Percentiles rank a stretch among this genome's conserved stretches.
These are phyloP conservation scores for Diversispora eburnea DNA, from an alignment of 192 early-diverging fungal species.

Conservation along the genomic window DNA sequence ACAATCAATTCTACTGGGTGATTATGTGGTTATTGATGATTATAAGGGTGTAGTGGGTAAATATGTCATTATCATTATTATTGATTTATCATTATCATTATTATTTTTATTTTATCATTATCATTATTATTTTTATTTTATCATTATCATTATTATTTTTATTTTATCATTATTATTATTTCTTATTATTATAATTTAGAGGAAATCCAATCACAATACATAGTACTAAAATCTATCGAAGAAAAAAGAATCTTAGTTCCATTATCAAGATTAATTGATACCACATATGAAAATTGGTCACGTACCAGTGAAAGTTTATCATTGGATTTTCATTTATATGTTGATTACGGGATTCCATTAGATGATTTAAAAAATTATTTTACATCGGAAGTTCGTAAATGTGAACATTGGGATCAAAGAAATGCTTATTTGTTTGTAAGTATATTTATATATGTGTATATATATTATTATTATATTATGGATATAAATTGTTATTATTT, in stretches of 20 bases:
- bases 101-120: not conserved
- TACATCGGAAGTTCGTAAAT: not conserved
- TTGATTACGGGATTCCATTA: conserved; percentile 27
- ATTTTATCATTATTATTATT: not conserved
- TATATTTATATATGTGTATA: not conserved
- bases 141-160: not conserved
- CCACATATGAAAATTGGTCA: conserved; percentile 20
- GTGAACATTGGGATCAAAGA: conserved; percentile 19
- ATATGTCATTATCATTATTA: not conserved
- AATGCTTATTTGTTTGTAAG: conserved; percentile 2
- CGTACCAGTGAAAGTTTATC: not conserved
- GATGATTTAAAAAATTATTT: conserved; percentile 18
- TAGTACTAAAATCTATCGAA: conserved; percentile 38
- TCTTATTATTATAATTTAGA: conserved; percentile 20
- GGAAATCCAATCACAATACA: conserved; percentile 43
- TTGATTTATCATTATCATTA: not conserved
- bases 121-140: too few relatives aligned
- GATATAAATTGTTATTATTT: too few relatives aligned
- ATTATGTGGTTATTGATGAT: conserved; percentile 34
- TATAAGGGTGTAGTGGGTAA: conserved; percentile 28
- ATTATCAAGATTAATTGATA: conserved; percentile 23
- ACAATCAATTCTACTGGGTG: conserved; percentile 41
- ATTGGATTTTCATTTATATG: conserved; percentile 6
- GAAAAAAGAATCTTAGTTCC: conserved; percentile 40
- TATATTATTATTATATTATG: not conserved